These are phyloP conservation scores for Globisporangium apiculatum DNA, from an alignment of 352 stramenopile genomes.

Conservation along the genomic window DNA sequence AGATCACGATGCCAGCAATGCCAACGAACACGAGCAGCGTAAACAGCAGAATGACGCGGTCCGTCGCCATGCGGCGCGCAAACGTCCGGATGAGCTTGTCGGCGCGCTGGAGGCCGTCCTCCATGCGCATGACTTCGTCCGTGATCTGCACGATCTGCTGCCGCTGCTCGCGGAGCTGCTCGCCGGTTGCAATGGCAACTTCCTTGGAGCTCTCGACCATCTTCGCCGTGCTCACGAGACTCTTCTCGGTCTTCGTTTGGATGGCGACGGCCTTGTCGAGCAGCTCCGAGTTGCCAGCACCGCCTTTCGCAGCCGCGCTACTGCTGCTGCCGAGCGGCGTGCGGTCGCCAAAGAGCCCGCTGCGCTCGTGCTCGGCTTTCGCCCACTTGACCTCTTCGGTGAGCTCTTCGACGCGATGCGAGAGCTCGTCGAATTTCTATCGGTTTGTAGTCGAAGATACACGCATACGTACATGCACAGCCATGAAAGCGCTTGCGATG, in stretches of 20 bases:
- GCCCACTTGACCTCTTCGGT: conserved; percentile 75
- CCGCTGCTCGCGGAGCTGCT: conserved; percentile 70
- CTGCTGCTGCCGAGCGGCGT: conserved; percentile 22
- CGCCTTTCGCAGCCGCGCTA: conserved; percentile 10
- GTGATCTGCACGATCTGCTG: conserved; percentile 86
- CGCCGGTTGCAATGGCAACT: conserved; percentile 68
- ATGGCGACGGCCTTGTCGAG: conserved; percentile 71
- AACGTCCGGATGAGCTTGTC: conserved; percentile 81
- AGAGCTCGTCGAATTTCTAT: conserved; percentile 84
- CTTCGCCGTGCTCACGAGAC: conserved; percentile 76
- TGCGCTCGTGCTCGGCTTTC: conserved; percentile 72
- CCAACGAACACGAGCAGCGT: conserved; percentile 73
- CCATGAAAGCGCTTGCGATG: not conserved
- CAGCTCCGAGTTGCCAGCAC: conserved; percentile 54
- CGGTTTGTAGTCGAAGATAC: not conserved
- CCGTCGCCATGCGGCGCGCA: conserved; percentile 72
- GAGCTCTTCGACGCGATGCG: conserved; percentile 71
- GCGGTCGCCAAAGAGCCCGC: conserved; percentile 64
- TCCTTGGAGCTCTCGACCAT: conserved; percentile 85
- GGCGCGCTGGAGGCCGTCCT: conserved; percentile 68
- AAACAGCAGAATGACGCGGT: conserved; percentile 76
- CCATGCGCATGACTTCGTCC: conserved; percentile 83
- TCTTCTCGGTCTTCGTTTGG: conserved; percentile 82
- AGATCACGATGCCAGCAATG: conserved; percentile 78
- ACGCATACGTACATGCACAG: no score